phyloP scores from a whole-genome alignment of 371 early-diverging fungal genomes.

The Mortierella sp. region DNA sequence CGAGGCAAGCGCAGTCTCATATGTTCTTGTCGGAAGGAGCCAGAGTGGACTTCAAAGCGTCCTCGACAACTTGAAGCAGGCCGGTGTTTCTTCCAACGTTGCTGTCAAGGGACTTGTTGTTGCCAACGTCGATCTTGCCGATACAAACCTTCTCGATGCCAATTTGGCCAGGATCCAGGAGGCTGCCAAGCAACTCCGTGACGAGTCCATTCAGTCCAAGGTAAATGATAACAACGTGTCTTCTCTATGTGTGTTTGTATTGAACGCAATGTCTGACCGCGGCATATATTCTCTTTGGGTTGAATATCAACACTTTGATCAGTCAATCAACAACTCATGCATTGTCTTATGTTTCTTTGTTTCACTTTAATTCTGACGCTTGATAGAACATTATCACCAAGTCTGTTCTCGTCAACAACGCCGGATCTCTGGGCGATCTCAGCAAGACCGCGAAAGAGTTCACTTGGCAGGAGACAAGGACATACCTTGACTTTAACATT shows the following conservation, averaged over 20 bases:
- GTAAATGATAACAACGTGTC: neutral
- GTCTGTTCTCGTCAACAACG: constrained; percentile 83
- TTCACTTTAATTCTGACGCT: neutral
- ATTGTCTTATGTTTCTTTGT: neutral
- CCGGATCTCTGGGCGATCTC: constrained; percentile 86
- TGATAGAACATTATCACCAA: constrained; percentile 57
- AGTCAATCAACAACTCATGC: neutral
- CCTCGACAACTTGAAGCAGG: constrained; percentile 33
- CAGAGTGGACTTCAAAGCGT: constrained; percentile 26
- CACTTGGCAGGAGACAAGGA: constrained; percentile 63
- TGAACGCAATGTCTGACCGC: too few relatives aligned
- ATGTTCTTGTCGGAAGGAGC: constrained; percentile 68
- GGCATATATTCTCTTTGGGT: neutral
- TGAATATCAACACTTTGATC: neutral
- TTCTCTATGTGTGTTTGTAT: too few relatives aligned
- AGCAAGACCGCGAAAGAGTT: constrained; percentile 72
- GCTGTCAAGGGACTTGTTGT: constrained; percentile 35
- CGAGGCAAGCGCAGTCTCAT: constrained; percentile 43
- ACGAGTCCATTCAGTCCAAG: constrained; percentile 22
- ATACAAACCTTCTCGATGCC: constrained; percentile 24
- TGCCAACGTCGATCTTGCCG: constrained; percentile 42
- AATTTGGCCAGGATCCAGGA: constrained; percentile 41
- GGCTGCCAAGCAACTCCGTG: constrained; percentile 34
- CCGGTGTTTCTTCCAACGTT: constrained; percentile 12
- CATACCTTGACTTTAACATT: constrained; percentile 74